Conservation (phyloP, 257 asterid genomes). For the Voacanga thouarsii region DNA sequence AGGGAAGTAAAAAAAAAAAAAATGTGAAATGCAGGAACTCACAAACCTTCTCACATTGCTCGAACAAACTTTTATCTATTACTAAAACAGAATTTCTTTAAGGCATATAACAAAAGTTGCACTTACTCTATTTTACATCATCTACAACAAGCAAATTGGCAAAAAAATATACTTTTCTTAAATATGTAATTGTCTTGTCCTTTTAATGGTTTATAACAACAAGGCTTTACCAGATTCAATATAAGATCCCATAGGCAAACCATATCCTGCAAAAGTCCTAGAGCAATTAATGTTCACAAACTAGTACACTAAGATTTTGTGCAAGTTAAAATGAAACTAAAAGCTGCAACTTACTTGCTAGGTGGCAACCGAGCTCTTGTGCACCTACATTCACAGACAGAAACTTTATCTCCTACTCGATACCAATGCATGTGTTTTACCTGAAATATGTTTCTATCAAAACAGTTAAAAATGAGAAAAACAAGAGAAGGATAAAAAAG, state of each 20-base stretch:
- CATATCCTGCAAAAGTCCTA: background rate
- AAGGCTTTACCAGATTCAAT: background rate
- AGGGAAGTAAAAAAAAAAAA: background rate
- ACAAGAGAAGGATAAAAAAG: background rate
- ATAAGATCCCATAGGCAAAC: background rate
- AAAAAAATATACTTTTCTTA: background rate
- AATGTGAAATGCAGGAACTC: background rate
- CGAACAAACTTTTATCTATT: background rate
- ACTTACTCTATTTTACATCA: background rate
- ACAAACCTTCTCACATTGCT: background rate
- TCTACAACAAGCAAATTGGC: conserved; percentile 1
- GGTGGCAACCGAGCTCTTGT: conserved; percentile 85
- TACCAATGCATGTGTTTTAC: conserved; percentile 97
- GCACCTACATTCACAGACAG: conserved; percentile 95
- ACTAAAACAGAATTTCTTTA: background rate
- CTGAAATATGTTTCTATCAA: conserved; percentile 37
- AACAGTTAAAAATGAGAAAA: background rate
- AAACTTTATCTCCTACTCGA: conserved; percentile 65
- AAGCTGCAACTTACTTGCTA: conserved; percentile 63
- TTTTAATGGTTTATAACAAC: background rate
- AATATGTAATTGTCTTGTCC: background rate
- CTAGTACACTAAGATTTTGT: background rate
- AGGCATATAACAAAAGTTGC: background rate
- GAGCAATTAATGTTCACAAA: background rate
- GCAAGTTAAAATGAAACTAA: conserved; percentile 10